Evolutionary conservation across 2,329 filamentous ascomycete genomes (phyloP).

Genomic region (Plenodomus tracheiphilus): DNA sequence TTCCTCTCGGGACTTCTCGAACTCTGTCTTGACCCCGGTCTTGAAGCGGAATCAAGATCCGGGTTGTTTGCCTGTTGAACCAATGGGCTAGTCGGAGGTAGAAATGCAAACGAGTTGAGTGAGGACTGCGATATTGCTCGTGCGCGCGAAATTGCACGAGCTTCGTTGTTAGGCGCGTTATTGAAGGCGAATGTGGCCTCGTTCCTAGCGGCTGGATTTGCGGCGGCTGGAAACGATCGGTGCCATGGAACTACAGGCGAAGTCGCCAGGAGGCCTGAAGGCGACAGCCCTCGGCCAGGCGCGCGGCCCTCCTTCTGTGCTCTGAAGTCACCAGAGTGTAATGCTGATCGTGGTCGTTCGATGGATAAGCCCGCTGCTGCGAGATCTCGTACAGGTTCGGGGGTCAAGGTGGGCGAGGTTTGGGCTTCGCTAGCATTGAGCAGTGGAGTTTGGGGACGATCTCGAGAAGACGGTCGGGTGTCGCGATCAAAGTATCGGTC

Average conservation of each 20-base stretch:
- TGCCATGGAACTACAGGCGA: constrained; percentile 64
- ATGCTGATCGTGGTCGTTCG: constrained; percentile 76
- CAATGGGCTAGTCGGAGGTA: constrained; percentile 88
- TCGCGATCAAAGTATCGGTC: constrained; percentile 12
- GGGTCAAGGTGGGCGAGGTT: constrained; percentile 34
- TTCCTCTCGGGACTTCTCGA: constrained; percentile 52
- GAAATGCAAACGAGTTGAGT: constrained; percentile 77
- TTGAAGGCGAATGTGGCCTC: constrained; percentile 22
- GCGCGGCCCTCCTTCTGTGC: constrained; percentile 48
- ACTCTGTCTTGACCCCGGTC: constrained; percentile 38
- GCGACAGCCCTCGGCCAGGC: constrained; percentile 12
- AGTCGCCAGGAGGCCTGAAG: constrained; percentile 42
- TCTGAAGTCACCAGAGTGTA: constrained; percentile 66
- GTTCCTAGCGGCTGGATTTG: constrained; percentile 23
- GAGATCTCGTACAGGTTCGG: constrained; percentile 32
- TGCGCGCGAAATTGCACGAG: constrained; percentile 43
- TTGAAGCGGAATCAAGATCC: constrained; percentile 66
- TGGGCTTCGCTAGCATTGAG: constrained; percentile 42
- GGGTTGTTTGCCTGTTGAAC: constrained; percentile 87
- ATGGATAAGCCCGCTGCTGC: constrained; percentile 58
- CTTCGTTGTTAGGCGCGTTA: constrained; percentile 18
- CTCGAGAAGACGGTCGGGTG: constrained; percentile 26
- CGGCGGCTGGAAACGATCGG: constrained; percentile 48
- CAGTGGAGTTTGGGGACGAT: constrained; percentile 37
- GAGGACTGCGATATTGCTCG: constrained; percentile 62